phyloP scores from a whole-genome alignment of 2,329 filamentous ascomycete genomes.

The Penicillium paneum region DNA sequence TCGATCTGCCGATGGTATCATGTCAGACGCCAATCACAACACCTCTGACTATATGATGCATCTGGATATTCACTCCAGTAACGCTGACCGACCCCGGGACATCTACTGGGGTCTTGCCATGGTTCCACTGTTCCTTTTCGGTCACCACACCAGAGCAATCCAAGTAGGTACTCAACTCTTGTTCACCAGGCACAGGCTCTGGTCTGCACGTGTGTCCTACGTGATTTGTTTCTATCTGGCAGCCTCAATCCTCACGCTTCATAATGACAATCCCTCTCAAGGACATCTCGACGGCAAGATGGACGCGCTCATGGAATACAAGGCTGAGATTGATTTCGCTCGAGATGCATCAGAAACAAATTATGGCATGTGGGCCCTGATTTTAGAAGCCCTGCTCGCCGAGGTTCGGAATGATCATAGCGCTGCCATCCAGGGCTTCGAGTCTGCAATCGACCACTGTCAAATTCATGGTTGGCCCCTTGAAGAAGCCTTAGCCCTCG shows the following conservation, averaged over 20 bases:
- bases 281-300: constrained; percentile 49
- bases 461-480: constrained; percentile 57
- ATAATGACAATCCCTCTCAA: constrained; percentile 42
- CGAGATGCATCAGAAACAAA: constrained; percentile 57
- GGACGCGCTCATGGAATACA: constrained; percentile 48
- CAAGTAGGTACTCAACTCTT: constrained; percentile 43
- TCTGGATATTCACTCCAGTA: constrained; percentile 45
- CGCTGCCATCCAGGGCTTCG: constrained; percentile 48
- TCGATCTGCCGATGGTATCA: constrained; percentile 46
- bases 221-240: constrained; percentile 47
- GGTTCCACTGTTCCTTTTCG: constrained; percentile 47
- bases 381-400: constrained; percentile 55
- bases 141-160: constrained; percentile 46
- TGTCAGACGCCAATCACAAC: constrained; percentile 56
- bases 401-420: constrained; percentile 49
- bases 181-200: constrained; percentile 43
- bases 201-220: constrained; percentile 45
- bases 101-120: constrained; percentile 54
- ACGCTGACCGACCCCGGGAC: constrained; percentile 52
- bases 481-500: constrained; percentile 59
- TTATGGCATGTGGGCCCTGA: constrained; percentile 56
- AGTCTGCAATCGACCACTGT: constrained; percentile 59
- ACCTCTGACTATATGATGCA: constrained; percentile 49
- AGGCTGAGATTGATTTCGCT: constrained; percentile 53
- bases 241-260: constrained; percentile 42